Percentiles rank a stretch among this genome's conserved stretches.
Conservation (phyloP, 2,329 filamentous ascomycete species). For the Pezicula radicicola region DNA sequence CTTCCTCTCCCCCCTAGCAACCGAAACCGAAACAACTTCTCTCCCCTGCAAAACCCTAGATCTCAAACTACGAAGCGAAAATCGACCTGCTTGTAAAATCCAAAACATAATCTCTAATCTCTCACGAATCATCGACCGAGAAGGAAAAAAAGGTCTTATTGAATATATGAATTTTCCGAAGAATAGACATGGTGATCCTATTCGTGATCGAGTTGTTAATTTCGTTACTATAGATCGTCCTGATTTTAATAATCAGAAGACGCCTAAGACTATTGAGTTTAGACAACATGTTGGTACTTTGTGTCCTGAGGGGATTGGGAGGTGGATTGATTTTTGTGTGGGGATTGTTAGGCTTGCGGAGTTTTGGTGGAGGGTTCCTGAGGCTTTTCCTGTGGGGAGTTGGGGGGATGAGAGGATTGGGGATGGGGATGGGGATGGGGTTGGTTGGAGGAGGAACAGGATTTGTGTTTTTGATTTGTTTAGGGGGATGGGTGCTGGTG, state of each 20-base stretch:
- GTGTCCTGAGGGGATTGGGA: not conserved
- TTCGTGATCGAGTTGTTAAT: not conserved
- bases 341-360: not conserved
- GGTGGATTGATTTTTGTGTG: constrained; percentile 1
- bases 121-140: too few species aligned
- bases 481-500: too few species aligned
- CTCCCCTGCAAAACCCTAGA: not conserved
- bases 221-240: not conserved
- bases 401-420: not conserved
- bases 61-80: too few species aligned
- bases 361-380: not conserved
- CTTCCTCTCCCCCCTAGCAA: not conserved
- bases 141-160: not conserved
- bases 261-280: constrained; percentile 2
- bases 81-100: too few species aligned
- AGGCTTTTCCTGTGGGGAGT: not conserved
- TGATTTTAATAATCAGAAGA: not conserved
- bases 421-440: too few species aligned
- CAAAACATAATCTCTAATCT: too few species aligned
- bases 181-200: not conserved
- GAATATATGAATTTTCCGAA: not conserved
- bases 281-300: constrained; percentile 4
- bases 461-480: too few species aligned
- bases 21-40: not conserved
- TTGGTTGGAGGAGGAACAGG: too few species aligned